Evolutionary conservation across 805 yeast species (phyloP).

Genomic region (Candida yuanshanica): DNA sequence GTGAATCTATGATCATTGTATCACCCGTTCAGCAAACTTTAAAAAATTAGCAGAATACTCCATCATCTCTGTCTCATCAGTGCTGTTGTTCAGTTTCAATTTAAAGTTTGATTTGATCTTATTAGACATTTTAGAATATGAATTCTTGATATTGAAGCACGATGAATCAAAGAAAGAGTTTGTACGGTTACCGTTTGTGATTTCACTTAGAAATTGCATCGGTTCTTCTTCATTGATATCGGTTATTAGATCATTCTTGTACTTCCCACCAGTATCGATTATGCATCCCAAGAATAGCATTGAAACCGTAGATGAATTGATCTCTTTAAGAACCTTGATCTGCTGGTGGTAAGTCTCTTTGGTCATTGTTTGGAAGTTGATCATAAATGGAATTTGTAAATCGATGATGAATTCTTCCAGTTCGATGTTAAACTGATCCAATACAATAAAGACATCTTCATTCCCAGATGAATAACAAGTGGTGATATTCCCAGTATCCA

Average conservation of each 20-base stretch:
- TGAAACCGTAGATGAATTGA: not conserved
- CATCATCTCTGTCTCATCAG: not conserved
- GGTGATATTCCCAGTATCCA: not conserved
- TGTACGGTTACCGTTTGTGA: not conserved
- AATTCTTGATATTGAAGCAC: not conserved
- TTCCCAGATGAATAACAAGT: not conserved
- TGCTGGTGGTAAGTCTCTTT: not conserved
- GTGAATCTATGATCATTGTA: not conserved
- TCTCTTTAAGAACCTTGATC: not conserved
- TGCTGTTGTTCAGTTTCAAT: not conserved
- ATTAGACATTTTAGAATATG: not conserved
- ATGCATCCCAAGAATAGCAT: not conserved
- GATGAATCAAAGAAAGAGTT: not conserved
- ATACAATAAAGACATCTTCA: not conserved
- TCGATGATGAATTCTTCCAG: not conserved
- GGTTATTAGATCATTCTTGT: not conserved
- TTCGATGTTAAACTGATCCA: not conserved
- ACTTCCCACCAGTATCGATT: not conserved
- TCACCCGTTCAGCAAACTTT: not conserved
- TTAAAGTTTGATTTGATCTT: not conserved
- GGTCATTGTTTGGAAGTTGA: not conserved
- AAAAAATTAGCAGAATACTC: not conserved
- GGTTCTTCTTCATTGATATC: not conserved
- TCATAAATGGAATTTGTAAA: not conserved
- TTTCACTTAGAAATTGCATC: not conserved